These are phyloP conservation scores for Salix brachista DNA, from an alignment of 345 rosid species.

Conservation along the genomic window DNA sequence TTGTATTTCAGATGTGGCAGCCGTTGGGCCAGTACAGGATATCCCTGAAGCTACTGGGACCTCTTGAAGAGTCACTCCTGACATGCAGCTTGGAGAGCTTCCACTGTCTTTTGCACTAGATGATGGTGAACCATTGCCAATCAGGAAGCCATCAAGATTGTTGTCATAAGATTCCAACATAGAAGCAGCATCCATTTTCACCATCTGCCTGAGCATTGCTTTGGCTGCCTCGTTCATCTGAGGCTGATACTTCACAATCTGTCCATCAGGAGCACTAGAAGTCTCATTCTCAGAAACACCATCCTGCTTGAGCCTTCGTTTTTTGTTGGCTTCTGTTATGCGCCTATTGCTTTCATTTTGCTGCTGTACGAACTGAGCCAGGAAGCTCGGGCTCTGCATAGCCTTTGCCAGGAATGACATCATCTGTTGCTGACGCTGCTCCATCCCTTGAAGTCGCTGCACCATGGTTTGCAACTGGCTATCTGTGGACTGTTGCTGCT, in stretches of 20 bases:
- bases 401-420: conserved; percentile 98
- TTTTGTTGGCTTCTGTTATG: conserved; percentile 73
- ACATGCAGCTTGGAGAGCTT: conserved; percentile 37
- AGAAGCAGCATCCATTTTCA: conserved; percentile 51
- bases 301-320: conserved; percentile 80
- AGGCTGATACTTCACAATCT: conserved; percentile 87
- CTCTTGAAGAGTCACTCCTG: conserved; percentile 81
- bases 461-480: conserved; percentile 80
- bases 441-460: conserved; percentile 96
- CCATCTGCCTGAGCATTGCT: conserved; percentile 65
- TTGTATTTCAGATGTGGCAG: conserved; percentile 43
- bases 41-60: conserved; percentile 37
- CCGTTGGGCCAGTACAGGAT: conserved; percentile 29
- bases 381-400: conserved; percentile 86
- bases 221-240: conserved; percentile 65
- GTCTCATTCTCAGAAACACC: conserved; percentile 46
- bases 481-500: conserved; percentile 93
- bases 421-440: conserved; percentile 95
- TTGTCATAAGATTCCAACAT: conserved; percentile 45
- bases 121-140: conserved; percentile 42
- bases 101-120: conserved; percentile 46
- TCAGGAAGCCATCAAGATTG: conserved; percentile 45
- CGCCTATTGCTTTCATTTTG: conserved; percentile 77
- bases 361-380: conserved; percentile 94
- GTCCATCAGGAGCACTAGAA: conserved; percentile 62